phyloP scores from a whole-genome alignment of 306 rosid genomes.

The Casuarina equisetifolia region DNA sequence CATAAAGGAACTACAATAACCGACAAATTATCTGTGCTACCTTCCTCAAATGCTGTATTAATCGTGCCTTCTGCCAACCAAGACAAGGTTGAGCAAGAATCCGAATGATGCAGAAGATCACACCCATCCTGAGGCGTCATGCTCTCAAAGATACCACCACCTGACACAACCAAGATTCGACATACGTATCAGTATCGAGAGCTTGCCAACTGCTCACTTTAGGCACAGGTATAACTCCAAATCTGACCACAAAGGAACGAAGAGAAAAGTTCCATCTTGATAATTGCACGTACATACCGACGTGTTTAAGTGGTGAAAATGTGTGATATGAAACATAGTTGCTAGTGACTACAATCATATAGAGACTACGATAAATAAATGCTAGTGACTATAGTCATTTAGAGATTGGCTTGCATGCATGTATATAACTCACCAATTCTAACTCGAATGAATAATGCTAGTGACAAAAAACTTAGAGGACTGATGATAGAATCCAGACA shows the following conservation, averaged over 20 bases:
- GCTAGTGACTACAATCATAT: no score
- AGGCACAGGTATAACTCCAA: constrained; percentile 11
- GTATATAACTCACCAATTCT: background rate
- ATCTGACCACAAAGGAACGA: constrained; percentile 5
- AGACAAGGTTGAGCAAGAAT: constrained; percentile 1
- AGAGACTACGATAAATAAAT: no score
- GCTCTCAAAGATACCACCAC: constrained; percentile 15
- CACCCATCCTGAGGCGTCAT: constrained; percentile 5
- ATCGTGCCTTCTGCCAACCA: background rate
- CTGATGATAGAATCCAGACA: background rate
- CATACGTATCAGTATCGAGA: background rate
- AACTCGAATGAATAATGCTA: background rate
- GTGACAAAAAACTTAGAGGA: background rate
- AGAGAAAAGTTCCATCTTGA: background rate
- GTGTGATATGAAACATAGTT: background rate
- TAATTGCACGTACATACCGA: background rate
- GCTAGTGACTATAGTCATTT: no score
- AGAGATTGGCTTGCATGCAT: background rate
- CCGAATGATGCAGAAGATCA: background rate
- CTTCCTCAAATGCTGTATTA: background rate
- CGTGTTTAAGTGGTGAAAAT: background rate
- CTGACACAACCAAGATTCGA: constrained; percentile 4
- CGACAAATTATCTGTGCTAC: background rate
- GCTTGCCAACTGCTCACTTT: background rate
- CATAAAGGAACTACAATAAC: constrained; percentile 9